These are phyloP conservation scores for Malus hybrid DNA, from an alignment of 331 rosid genomes.

Conservation along the genomic window DNA sequence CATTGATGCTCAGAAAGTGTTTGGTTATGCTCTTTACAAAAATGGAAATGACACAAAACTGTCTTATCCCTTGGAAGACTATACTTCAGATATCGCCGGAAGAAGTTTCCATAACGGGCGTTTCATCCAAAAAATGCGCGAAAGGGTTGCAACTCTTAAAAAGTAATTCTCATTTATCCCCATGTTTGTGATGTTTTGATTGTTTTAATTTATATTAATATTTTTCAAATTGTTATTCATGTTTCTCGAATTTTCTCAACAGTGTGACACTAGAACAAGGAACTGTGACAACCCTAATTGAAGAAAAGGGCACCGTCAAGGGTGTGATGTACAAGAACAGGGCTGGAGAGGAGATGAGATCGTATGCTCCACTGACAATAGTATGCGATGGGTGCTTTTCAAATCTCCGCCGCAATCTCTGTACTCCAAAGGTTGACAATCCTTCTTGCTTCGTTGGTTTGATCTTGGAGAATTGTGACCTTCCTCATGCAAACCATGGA, in stretches of 20 bases:
- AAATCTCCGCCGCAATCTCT: slow-evolving; percentile 68
- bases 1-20: slow-evolving; percentile 70
- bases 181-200: background rate
- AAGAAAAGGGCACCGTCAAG: slow-evolving; percentile 56
- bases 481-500: slow-evolving; percentile 35
- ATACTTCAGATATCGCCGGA: slow-evolving; percentile 47
- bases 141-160: slow-evolving; percentile 53
- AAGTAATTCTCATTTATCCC: slow-evolving; percentile 35
- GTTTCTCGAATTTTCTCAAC: slow-evolving; percentile 7
- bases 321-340: slow-evolving; percentile 67
- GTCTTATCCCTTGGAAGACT: slow-evolving; percentile 58
- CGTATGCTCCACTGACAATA: slow-evolving; percentile 63
- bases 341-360: slow-evolving; percentile 43
- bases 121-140: slow-evolving; percentile 63
- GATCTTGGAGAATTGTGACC: slow-evolving; percentile 51
- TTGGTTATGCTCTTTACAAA: slow-evolving; percentile 77
- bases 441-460: slow-evolving; percentile 80
- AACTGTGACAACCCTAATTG: slow-evolving; percentile 52
- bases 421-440: slow-evolving; percentile 58
- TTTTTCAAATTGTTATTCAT: background rate
- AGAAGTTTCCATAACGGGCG: slow-evolving; percentile 85
- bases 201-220: background rate
- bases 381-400: slow-evolving; percentile 89
- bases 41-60: slow-evolving; percentile 54
- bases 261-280: slow-evolving; percentile 80